Evolutionary conservation across 345 rosid species (phyloP).

Genomic region (Gossypium anomalum): DNA sequence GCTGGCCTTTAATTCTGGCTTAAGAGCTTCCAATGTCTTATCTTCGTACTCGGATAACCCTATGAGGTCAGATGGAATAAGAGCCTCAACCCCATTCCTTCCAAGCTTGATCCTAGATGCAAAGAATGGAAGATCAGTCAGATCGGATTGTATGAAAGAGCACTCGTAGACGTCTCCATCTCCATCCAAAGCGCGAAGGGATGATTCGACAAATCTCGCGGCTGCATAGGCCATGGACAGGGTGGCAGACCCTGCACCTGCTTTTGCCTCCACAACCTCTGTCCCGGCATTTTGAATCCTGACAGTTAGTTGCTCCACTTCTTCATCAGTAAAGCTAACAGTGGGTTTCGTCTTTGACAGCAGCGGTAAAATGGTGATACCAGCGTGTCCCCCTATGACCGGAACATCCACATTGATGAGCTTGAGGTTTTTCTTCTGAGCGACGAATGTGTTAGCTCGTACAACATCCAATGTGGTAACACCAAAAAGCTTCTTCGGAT

Average conservation of each 20-base stretch:
- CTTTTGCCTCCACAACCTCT: neutral
- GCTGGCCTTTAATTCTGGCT: conserved; percentile 75
- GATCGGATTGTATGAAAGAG: conserved; percentile 48
- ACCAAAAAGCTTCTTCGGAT: conserved; percentile 88
- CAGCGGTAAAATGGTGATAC: neutral
- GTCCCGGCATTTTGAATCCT: neutral
- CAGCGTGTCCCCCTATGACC: neutral
- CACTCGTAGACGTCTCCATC: conserved; percentile 25
- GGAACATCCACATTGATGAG: neutral
- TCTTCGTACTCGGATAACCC: conserved; percentile 71
- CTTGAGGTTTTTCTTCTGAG: conserved; percentile 47
- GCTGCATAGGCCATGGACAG: conserved; percentile 90
- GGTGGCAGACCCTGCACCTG: neutral
- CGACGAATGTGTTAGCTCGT: conserved; percentile 87
- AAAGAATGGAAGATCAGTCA: neutral
- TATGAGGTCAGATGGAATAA: conserved; percentile 63
- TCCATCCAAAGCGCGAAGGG: conserved; percentile 58
- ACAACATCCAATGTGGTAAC: conserved; percentile 85
- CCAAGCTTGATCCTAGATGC: neutral
- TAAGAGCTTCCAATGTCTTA: conserved; percentile 72
- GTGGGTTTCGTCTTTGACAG: neutral
- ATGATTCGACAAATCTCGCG: conserved; percentile 91
- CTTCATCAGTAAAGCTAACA: neutral
- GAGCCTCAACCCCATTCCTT: neutral
- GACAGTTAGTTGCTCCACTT: neutral